These are phyloP conservation scores for Terfezia claveryi DNA, from an alignment of 495 filamentous ascomycete species.

Conservation along the genomic window DNA sequence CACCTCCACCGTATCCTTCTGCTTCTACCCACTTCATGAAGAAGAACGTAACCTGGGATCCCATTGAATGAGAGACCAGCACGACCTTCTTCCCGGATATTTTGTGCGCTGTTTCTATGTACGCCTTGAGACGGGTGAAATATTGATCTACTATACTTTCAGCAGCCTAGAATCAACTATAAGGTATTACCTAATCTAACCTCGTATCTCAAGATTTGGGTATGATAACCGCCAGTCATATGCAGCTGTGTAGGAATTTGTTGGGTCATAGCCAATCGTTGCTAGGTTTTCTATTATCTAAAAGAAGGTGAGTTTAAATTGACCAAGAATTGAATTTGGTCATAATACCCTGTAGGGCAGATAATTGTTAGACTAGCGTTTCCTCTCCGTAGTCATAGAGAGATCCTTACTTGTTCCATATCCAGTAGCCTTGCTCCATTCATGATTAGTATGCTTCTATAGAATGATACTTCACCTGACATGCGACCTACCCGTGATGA, in stretches of 20 bases:
- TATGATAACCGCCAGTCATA: constrained; percentile 98
- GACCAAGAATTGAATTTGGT: too few species aligned
- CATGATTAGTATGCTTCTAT: not conserved
- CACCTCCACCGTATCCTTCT: constrained; percentile 53
- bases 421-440: constrained; percentile 52
- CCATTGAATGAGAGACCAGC: constrained; percentile 91
- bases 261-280: constrained; percentile 86
- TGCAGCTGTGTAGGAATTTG: constrained; percentile 81
- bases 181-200: not conserved
- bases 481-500: constrained; percentile 32
- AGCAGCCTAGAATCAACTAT: not conserved
- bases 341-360: too few species aligned
- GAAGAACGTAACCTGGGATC: constrained; percentile 81
- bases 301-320: not conserved
- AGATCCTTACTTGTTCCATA: constrained; percentile 59
- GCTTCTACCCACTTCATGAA: constrained; percentile 97
- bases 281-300: constrained; percentile 81
- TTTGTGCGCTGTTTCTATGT: constrained; percentile 61
- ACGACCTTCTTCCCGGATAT: constrained; percentile 57
- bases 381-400: not conserved
- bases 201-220: constrained; percentile 55
- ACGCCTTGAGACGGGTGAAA: constrained; percentile 67
- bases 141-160: constrained; percentile 42
- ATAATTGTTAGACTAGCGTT: too few species aligned
- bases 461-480: not conserved